Conservation (phyloP, 2,329 filamentous ascomycete species). For the Dactylella cylindrospora region DNA sequence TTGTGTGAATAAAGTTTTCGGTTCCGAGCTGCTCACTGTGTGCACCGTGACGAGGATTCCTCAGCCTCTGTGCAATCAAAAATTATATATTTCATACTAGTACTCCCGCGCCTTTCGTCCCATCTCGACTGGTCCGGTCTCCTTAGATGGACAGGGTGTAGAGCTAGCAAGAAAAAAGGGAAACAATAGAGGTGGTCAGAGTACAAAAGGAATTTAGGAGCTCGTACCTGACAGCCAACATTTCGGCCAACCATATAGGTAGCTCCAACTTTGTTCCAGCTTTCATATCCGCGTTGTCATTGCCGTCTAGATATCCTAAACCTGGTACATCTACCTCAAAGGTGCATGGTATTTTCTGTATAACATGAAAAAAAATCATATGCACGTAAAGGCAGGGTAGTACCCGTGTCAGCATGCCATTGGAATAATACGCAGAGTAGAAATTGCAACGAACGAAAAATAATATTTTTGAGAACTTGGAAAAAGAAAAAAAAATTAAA, state of each 20-base stretch:
- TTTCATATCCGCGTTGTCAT: conserved; percentile 71
- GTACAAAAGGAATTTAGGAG: too few relatives aligned
- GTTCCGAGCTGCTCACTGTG: conserved; percentile 52
- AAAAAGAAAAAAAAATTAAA: too few relatives aligned
- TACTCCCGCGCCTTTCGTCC: conserved; percentile 6
- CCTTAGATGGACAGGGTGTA: background rate
- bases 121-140: too few relatives aligned
- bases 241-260: conserved; percentile 91
- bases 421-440: too few relatives aligned
- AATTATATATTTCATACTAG: background rate
- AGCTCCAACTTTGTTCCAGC: conserved; percentile 76
- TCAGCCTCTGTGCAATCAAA: background rate
- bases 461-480: too few relatives aligned
- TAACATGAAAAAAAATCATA: background rate
- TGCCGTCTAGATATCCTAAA: conserved; percentile 86
- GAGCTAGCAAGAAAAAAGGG: conserved; percentile 2
- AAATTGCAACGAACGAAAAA: too few relatives aligned
- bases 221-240: conserved; percentile 69
- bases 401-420: conserved; percentile 39
- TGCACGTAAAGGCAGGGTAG: too few relatives aligned
- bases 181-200: background rate
- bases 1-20: conserved; percentile 73
- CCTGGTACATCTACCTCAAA: conserved; percentile 87
- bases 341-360: conserved; percentile 88
- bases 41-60: conserved; percentile 46